phyloP scores from a whole-genome alignment of 2,329 filamentous ascomycete genomes.

The Fusarium verticillioides region DNA sequence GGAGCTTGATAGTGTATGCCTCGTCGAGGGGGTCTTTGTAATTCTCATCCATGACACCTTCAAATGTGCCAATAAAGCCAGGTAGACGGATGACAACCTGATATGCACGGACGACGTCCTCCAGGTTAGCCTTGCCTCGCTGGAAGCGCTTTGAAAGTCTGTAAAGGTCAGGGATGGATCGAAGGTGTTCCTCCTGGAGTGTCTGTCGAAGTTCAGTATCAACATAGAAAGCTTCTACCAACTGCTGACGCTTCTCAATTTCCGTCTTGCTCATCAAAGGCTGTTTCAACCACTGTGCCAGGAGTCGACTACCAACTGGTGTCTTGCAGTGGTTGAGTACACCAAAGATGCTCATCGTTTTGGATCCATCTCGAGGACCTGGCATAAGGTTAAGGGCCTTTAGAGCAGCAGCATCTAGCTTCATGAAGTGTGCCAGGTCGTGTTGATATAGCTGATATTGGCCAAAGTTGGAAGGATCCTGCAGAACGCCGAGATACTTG shows the following conservation, averaged over 20 bases:
- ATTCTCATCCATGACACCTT: conserved; percentile 93
- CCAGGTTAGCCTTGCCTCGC: conserved; percentile 86
- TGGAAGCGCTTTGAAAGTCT: conserved; percentile 95
- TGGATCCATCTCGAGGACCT: conserved; percentile 91
- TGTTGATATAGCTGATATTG: conserved; percentile 98
- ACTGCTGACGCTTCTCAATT: conserved; percentile 90
- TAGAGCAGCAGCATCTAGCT: conserved; percentile 91
- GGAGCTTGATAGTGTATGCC: conserved; percentile 87
- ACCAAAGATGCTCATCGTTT: conserved; percentile 96
- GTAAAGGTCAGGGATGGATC: conserved; percentile 93
- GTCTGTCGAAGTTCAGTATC: conserved; percentile 95
- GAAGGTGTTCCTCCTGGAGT: conserved; percentile 95
- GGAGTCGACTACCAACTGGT: conserved; percentile 85
- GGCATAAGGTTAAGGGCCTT: conserved; percentile 98
- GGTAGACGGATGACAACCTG: conserved; percentile 94
- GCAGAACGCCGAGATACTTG: conserved; percentile 90
- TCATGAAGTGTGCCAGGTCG: conserved; percentile 97
- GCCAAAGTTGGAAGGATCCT: conserved; percentile 93
- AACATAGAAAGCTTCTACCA: conserved; percentile 93
- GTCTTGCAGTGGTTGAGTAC: conserved; percentile 98
- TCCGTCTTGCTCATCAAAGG: conserved; percentile 91
- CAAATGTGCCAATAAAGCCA: conserved; percentile 87
- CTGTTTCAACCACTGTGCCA: conserved; percentile 98
- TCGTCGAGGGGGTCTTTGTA: conserved; percentile 89
- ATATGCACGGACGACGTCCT: conserved; percentile 95